Conservation (phyloP, 2,329 filamentous ascomycete species). For the Neonectria magnoliae region DNA sequence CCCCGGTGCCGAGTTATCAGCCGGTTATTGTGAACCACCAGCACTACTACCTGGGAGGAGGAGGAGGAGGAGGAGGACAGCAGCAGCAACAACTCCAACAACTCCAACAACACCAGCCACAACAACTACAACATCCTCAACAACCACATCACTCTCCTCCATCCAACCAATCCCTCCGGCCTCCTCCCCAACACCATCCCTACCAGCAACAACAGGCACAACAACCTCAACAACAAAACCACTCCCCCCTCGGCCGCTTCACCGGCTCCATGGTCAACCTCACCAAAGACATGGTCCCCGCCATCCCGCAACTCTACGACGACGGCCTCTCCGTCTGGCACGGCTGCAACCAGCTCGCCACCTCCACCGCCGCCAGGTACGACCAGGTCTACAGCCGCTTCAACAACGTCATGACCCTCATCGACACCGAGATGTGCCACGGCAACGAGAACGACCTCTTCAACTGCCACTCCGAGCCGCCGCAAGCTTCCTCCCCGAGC, state of each 20-base stretch:
- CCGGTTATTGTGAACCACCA: conserved; percentile 63
- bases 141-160: conserved; percentile 19
- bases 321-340: conserved; percentile 57
- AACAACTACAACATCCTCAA: conserved; percentile 9
- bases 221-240: conserved; percentile 26
- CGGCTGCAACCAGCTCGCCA: conserved; percentile 53
- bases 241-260: conserved; percentile 46
- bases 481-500: not conserved
- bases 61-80: not conserved
- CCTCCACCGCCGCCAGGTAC: conserved; percentile 59
- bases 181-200: not conserved
- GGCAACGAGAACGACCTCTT: conserved; percentile 67
- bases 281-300: conserved; percentile 52
- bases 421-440: conserved; percentile 69
- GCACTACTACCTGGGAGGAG: conserved; percentile 56
- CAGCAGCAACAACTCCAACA: conserved; percentile 11
- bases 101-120: not conserved
- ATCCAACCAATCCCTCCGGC: not conserved
- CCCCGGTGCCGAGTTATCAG: conserved; percentile 30
- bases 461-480: conserved; percentile 45
- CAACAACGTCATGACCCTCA: conserved; percentile 75
- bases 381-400: conserved; percentile 72
- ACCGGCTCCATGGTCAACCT: conserved; percentile 55
- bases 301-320: conserved; percentile 50
- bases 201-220: conserved; percentile 23